These are phyloP conservation scores for Claviceps lovelessii DNA, from an alignment of 2,329 filamentous ascomycete species.

Conservation along the genomic window DNA sequence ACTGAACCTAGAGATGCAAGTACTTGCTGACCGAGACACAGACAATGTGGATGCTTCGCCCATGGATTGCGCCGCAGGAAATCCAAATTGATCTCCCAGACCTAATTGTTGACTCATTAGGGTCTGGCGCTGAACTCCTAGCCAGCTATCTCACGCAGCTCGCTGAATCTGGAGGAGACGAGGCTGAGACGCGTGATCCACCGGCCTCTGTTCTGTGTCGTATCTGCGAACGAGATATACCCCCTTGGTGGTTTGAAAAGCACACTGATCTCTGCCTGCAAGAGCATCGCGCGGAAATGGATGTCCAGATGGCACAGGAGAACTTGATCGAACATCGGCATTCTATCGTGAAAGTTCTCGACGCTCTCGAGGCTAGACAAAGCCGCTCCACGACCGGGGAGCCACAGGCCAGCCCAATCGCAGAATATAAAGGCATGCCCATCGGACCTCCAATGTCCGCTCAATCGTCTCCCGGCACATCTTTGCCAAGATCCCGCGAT, in stretches of 20 bases:
- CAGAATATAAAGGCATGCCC: conserved; percentile 76
- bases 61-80: conserved; percentile 74
- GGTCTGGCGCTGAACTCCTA: conserved; percentile 85
- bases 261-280: conserved; percentile 92
- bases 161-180: conserved; percentile 67
- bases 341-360: conserved; percentile 85
- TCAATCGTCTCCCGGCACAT: conserved; percentile 56
- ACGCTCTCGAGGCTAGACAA: conserved; percentile 71
- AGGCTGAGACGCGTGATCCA: conserved; percentile 61
- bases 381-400: conserved; percentile 48
- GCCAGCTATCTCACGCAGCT: conserved; percentile 85
- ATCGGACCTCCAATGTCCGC: conserved; percentile 66
- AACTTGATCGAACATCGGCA: conserved; percentile 84
- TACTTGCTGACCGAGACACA: conserved; percentile 21
- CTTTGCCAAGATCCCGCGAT: conserved; percentile 57
- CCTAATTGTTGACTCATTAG: conserved; percentile 81
- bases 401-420: conserved; percentile 36
- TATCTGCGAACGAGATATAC: conserved; percentile 93
- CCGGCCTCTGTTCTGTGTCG: conserved; percentile 85
- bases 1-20: background rate
- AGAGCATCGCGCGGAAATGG: conserved; percentile 93
- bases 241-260: conserved; percentile 99
- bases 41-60: conserved; percentile 99
- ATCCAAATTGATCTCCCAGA: conserved; percentile 89
- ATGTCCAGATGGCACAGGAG: conserved; percentile 92